phyloP scores from a whole-genome alignment of 345 rosid genomes.

The Eutrema yunnanense region DNA sequence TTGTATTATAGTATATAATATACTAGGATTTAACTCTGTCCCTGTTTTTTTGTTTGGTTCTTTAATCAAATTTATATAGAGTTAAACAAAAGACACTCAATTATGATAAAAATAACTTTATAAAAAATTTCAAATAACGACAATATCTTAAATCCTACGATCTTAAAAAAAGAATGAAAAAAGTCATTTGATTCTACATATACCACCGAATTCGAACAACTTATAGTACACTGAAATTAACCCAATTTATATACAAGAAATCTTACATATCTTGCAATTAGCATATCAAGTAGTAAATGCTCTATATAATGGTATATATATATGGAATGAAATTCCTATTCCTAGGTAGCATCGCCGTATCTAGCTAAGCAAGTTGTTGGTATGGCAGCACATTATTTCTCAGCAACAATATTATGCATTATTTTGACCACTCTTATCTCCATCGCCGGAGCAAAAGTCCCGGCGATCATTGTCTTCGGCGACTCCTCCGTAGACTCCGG shows the following conservation, averaged over 20 bases:
- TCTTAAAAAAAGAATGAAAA: neutral
- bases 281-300: neutral
- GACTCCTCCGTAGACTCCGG: slow-evolving; percentile 66
- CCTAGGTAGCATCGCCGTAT: slow-evolving; percentile 17
- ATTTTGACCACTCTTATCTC: slow-evolving; percentile 14
- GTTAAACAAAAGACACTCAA: neutral
- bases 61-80: neutral
- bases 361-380: slow-evolving; percentile 15
- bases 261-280: neutral
- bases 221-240: slow-evolving; percentile 7
- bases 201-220: slow-evolving; percentile 25
- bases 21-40: neutral
- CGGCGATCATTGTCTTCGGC: slow-evolving; percentile 59
- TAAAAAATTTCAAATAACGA: neutral
- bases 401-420: slow-evolving; percentile 9
- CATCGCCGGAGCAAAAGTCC: slow-evolving; percentile 32
- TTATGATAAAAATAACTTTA: neutral
- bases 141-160: neutral
- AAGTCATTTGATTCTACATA: neutral
- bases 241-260: neutral
- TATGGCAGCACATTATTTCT: slow-evolving; percentile 19
- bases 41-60: neutral
- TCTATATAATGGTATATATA: neutral
- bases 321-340: slow-evolving; percentile 8
- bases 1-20: no score